A percentile compares a stretch with the other conserved stretches of the same genome.
Evolutionary conservation across 139 green algal genomes (phyloP).

Genomic region (Micromonas commoda): DNA sequence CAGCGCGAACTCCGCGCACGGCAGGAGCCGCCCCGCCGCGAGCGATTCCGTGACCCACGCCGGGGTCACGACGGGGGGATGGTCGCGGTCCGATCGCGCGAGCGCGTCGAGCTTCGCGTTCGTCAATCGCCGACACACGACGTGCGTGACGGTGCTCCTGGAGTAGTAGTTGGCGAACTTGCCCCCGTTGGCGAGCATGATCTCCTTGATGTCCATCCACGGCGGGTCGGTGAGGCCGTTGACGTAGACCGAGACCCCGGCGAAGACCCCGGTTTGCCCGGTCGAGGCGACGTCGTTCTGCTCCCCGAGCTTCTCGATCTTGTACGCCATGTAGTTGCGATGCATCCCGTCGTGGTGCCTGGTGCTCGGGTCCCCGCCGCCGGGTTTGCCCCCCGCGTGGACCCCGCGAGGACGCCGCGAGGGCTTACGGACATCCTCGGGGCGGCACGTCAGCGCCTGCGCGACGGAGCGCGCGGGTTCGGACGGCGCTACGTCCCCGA

Average conservation of each 20-base stretch:
- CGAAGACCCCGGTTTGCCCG: background rate
- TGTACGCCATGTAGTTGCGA: background rate
- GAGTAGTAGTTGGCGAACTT: background rate
- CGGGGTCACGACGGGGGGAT: background rate
- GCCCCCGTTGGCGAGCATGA: background rate
- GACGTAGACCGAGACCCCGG: background rate
- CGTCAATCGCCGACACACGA: background rate
- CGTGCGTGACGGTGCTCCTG: background rate
- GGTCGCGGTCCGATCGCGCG: background rate
- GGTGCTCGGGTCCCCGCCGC: background rate
- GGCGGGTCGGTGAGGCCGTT: background rate
- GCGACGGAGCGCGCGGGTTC: background rate
- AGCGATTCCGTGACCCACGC: background rate
- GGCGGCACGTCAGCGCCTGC: background rate
- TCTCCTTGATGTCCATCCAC: background rate
- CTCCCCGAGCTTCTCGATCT: background rate
- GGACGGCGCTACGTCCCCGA: background rate
- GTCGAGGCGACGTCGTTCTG: background rate
- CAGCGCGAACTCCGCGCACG: background rate
- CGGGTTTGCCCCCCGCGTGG: background rate
- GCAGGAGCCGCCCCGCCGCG: background rate
- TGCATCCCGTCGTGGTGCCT: background rate
- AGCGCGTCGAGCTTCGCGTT: background rate
- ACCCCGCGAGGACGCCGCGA: too few relatives aligned
- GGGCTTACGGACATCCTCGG: background rate